Evolutionary conservation across 805 yeast species (phyloP).

Genomic region (Kurtzmaniella fragi): DNA sequence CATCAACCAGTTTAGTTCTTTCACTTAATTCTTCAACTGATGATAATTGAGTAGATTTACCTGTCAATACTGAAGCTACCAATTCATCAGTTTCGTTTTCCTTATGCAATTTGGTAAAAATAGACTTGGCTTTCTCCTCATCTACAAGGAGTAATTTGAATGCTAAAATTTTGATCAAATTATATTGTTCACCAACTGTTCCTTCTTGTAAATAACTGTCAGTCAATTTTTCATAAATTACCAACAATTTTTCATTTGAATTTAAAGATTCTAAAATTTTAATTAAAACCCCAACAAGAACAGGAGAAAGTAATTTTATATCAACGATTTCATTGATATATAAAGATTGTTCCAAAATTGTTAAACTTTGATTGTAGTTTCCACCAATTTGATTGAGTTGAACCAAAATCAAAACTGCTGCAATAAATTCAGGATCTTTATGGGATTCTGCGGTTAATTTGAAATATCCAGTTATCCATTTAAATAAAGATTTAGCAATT

Average conservation of each 20-base stretch:
- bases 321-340: slow-evolving; percentile 8
- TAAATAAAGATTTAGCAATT: slow-evolving; percentile 17
- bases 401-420: slow-evolving; percentile 26
- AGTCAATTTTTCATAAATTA: slow-evolving; percentile 8
- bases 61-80: slow-evolving; percentile 13
- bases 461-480: slow-evolving; percentile 9
- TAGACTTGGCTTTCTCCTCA: slow-evolving; percentile 8
- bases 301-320: slow-evolving; percentile 36
- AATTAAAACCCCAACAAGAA: slow-evolving; percentile 45
- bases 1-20: slow-evolving; percentile 17
- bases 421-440: slow-evolving; percentile 12
- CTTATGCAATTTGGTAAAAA: slow-evolving; percentile 17
- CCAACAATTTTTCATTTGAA: slow-evolving; percentile 22
- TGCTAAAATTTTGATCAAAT: slow-evolving; percentile 25
- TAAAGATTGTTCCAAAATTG: slow-evolving; percentile 28
- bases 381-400: slow-evolving; percentile 15
- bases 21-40: not conserved
- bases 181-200: slow-evolving; percentile 14
- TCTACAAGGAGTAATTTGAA: slow-evolving; percentile 20
- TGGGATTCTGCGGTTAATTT: slow-evolving; percentile 1
- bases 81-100: slow-evolving; percentile 20
- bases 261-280: slow-evolving; percentile 46
- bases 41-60: not conserved
- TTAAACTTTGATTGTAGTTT: slow-evolving; percentile 26
- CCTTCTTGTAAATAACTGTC: slow-evolving; percentile 5